phyloP scores from a whole-genome alignment of 73 alveolate genomes.

The Urostyla sp. region DNA sequence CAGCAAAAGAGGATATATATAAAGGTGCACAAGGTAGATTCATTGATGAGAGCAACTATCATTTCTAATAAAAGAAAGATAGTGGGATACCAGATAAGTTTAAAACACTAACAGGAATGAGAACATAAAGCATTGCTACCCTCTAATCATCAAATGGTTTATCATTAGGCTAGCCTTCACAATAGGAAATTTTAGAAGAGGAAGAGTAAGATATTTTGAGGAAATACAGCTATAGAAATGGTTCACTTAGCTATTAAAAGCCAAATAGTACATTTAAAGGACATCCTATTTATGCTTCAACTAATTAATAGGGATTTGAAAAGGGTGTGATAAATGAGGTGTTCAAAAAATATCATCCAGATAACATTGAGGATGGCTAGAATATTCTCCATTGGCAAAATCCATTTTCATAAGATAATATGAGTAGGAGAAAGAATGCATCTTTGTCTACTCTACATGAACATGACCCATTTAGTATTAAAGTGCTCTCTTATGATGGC shows the following conservation, averaged over 20 bases:
- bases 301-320: constrained; percentile 8
- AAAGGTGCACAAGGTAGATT: neutral
- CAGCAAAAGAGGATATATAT: neutral
- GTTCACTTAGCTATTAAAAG: neutral
- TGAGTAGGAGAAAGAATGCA: neutral
- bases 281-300: constrained; percentile 2
- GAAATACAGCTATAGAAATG: constrained; percentile 2
- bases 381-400: constrained; percentile 13
- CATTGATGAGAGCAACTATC: neutral
- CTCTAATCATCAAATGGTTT: neutral
- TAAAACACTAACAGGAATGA: neutral
- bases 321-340: too few relatives aligned
- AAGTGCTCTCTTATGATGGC: constrained; percentile 5
- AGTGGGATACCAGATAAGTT: neutral
- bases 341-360: neutral
- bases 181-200: neutral
- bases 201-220: neutral
- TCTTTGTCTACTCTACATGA: constrained; percentile 19
- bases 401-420: constrained; percentile 14
- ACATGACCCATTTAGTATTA: constrained; percentile 33
- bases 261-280: neutral
- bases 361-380: constrained; percentile 6
- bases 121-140: neutral
- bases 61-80: neutral
- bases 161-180: neutral